Evolutionary conservation across 306 rosid genomes (phyloP), one percentile per base, ranked within the genome.

Genomic region (Spatholobus suberectus): DNA sequence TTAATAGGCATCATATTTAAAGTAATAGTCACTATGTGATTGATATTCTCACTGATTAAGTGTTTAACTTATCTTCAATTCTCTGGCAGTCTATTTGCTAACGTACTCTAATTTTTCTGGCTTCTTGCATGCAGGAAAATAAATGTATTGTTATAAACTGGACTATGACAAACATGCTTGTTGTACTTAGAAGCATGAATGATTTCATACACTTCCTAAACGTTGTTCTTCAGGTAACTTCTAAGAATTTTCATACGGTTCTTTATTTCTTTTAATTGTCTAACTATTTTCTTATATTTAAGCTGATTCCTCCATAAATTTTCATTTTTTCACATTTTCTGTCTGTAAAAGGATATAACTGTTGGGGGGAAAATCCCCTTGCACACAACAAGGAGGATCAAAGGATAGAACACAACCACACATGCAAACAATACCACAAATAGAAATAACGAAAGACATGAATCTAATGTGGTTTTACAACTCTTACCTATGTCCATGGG

Each of bases 221-320:
- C 81, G 89, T 95, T 58, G 80, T 95, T 86, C 93, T 95, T 59
- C 97, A 93, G 97, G 98, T 94, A 89, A 73, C 59, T 62, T 75
- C 23, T 54, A 23, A 8, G 26, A 67, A 41, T 29, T 44, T 71
- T 15, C 67, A 20, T 23, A 26, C 8, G 2, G 32, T 21, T 43
- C 27, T 47, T 46, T 37, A 24, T 49, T 37, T 51, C 59, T 38
- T 37, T 67, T 67, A 23, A 40, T 17, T 52, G 34, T 38, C 52
- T 26, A 29, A 35, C 34, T 63, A 63, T 32, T 67, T 63, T 66
- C 54, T 6, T 70, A 35, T 69, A 11, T 76, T 76, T 8, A 29
- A 74, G 68, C 23, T 54, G 68, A 73, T 43, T 57, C 51, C 38
- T 41, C 14, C 41, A 4, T 10, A 76, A 59, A 3, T 51, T 54